phyloP scores from a whole-genome alignment of 2,329 filamentous ascomycete genomes.

The Paracoccidioides lutzii region DNA sequence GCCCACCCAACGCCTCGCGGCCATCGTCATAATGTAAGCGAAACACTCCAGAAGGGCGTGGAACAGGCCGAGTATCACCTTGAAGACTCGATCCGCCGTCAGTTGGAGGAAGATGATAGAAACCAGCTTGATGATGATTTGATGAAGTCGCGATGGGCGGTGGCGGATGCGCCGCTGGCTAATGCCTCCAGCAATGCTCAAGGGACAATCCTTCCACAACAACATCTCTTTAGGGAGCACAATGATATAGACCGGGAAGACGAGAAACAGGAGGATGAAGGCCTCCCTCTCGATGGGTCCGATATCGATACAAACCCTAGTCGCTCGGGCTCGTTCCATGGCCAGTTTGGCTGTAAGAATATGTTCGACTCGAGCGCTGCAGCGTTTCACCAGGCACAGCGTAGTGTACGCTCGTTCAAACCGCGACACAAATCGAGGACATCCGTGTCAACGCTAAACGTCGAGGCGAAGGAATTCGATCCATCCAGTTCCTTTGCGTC shows the following conservation, averaged over 20 bases:
- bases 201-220: conserved; percentile 15
- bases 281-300: conserved; percentile 36
- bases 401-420: conserved; percentile 21
- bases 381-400: conserved; percentile 23
- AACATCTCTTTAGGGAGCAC: conserved; percentile 23
- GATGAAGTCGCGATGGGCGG: conserved; percentile 26
- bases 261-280: conserved; percentile 23
- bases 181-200: conserved; percentile 3
- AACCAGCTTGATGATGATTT: conserved; percentile 19
- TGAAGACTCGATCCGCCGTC: conserved; percentile 64
- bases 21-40: conserved; percentile 59
- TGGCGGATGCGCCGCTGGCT: conserved; percentile 18
- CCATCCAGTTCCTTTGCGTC: conserved; percentile 39
- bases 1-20: conserved; percentile 48
- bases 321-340: conserved; percentile 52
- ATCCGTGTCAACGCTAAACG: conserved; percentile 69
- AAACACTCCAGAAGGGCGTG: conserved; percentile 69
- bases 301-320: conserved; percentile 65
- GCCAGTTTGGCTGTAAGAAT: conserved; percentile 25
- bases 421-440: conserved; percentile 54
- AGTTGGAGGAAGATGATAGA: conserved; percentile 60
- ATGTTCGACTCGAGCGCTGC: conserved; percentile 15
- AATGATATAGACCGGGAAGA: conserved; percentile 7
- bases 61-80: conserved; percentile 77
- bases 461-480: conserved; percentile 77